These are phyloP conservation scores for Cercospora nicotianae DNA, from an alignment of 2,329 filamentous ascomycete species.

Conservation along the genomic window DNA sequence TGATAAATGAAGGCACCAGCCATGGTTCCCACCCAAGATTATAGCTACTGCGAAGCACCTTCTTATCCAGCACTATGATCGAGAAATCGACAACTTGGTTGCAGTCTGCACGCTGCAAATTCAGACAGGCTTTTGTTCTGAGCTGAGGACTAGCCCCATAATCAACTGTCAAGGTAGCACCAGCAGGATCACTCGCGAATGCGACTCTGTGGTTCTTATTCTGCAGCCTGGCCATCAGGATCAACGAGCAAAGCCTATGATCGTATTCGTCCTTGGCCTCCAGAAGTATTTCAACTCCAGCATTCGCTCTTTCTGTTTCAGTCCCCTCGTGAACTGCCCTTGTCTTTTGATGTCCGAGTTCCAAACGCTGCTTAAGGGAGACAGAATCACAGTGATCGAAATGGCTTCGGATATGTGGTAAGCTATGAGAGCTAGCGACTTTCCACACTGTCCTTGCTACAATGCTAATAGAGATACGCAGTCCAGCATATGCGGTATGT, in stretches of 20 bases:
- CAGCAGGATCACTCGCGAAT: not conserved
- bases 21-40: not conserved
- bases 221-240: not conserved
- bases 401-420: constrained; percentile 13
- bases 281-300: not conserved
- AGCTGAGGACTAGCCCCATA: not conserved
- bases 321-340: not conserved
- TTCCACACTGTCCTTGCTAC: not conserved
- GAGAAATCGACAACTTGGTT: not conserved
- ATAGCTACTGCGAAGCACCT: not conserved
- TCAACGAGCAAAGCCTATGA: not conserved
- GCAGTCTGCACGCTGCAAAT: not conserved
- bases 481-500: constrained; percentile 3
- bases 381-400: not conserved
- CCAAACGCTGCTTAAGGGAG: not conserved
- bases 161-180: not conserved
- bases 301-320: not conserved
- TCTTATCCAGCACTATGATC: not conserved
- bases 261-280: not conserved
- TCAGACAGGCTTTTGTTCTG: not conserved
- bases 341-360: not conserved
- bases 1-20: not conserved
- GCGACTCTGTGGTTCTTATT: not conserved
- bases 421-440: not conserved
- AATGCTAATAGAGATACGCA: not conserved